Base-by-base conservation (phyloP, 495 filamentous ascomycete species). In the Trichoderma gamsii region DNA sequence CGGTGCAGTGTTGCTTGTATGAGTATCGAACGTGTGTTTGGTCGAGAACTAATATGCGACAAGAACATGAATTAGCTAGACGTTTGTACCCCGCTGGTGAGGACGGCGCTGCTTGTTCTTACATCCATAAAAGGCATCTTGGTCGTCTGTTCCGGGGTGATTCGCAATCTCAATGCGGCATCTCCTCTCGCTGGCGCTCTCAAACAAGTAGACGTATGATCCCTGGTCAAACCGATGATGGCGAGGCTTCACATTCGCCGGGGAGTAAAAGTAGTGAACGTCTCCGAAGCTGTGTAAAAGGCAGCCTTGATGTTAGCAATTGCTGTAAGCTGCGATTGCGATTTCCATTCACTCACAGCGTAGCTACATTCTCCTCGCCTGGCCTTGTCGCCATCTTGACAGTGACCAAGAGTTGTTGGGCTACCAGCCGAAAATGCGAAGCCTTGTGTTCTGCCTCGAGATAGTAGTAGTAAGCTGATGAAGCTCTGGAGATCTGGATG, bases 221-320 rank as follows among this genome's bases (percentile, higher is more conserved):
- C 86, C 86, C 73, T 93, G 93, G 74, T 93, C 90, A 77, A 97
- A 97, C 32, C 92, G 87, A 76, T 97, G 91, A 73, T 93, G 89
- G 35, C 84, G 83, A 13, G 91, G 91, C 65, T 87, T 89, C 27
- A 83, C 80, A 2, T 85, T 84, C 3, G 92, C 90, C 21, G 84
- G 81, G 12, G 87, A 83, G 79, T 96, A 96, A 75, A 88, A 96
- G 77, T 94, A 97, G 78, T 96, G 93, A 59, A 96, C 81, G 75
- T 97, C 93, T 23, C 88, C 92, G 74, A 92, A 96, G 73, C 93
- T 97, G 77, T 52, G 18, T 23, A 23, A 64, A 23, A 3, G n/a
- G 12, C 13, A 21, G 21, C 35, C 64, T 41, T 63, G 21, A 5
- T 27, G 41, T 52, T 44, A 29, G 64, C 52, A 65, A 67, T 11